These are phyloP conservation scores for Stephania yunnanensis DNA, from an alignment of 164 flowering plant species.

Conservation along the genomic window DNA sequence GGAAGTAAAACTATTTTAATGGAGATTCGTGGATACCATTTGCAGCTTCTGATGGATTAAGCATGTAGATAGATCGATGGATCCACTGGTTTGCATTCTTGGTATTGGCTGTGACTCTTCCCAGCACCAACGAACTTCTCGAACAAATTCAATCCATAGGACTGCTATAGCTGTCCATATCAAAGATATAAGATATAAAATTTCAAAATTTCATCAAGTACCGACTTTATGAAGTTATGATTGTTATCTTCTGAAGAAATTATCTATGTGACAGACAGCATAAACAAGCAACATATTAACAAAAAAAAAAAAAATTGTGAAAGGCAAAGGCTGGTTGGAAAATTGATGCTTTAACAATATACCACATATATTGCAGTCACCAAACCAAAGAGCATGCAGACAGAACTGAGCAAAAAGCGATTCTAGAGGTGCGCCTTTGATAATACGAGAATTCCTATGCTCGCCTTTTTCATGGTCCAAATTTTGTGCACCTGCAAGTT, in stretches of 20 bases:
- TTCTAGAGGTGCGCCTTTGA: conserved; percentile 84
- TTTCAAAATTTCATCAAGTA: conserved; percentile 4
- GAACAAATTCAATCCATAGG: conserved; percentile 94
- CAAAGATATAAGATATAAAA: not conserved
- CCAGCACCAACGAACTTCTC: conserved; percentile 99
- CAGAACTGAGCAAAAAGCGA: conserved; percentile 95
- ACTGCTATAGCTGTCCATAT: conserved; percentile 63
- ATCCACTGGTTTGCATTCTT: conserved; percentile 47
- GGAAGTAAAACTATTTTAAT: not conserved
- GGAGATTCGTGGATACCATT: conserved; percentile 47
- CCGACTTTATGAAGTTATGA: not conserved
- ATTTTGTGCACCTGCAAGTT: conserved; percentile 29
- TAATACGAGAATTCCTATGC: conserved; percentile 58
- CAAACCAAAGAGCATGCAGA: conserved; percentile 86
- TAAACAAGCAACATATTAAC: not conserved
- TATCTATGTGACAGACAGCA: not conserved
- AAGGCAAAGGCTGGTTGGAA: conserved; percentile 9
- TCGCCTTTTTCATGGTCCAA: conserved; percentile 40
- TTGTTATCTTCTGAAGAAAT: not conserved
- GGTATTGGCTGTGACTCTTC: conserved; percentile 92
- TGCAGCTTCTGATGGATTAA: conserved; percentile 88
- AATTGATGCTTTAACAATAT: conserved; percentile 16
- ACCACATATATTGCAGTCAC: conserved; percentile 94
- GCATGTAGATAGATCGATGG: conserved; percentile 82
- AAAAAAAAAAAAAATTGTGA: not conserved